Base-by-base conservation (phyloP, 257 asterid species). In the Eustoma russellianum region DNA sequence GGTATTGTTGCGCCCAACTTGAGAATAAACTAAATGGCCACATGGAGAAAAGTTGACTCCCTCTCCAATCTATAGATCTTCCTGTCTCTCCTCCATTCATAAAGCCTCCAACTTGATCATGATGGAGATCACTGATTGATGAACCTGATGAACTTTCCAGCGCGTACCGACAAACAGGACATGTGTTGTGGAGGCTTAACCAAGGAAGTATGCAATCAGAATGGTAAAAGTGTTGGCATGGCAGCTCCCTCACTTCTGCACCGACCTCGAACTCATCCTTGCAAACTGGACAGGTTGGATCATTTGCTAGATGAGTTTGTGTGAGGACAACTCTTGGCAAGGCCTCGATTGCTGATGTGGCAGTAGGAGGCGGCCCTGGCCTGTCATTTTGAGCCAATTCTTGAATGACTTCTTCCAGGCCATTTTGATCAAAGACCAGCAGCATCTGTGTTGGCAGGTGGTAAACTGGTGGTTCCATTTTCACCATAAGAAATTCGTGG, bases 141-240 rank as follows among this genome's bases (percentile, higher is more conserved):
- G 61, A 64, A 5, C 4, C 10, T 0, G 66, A 57, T 6, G 55
- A 57, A 16, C 85, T 79, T 41, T 33, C 68, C 18, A 92, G 71
- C 75, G 72, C 79, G 17, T 59, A 61, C 14, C 99, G 75, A 49
- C 99, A 92, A 35, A 92, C 94, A 0, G 99, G 99, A 41, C 99
- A 92, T 1, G 94, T 83, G 49, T 78, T 81, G 58, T 74, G 82
- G 44, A 81, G 53, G 14, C 61, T 71, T 56, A 92, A 72, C 99
- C 99, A 92, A 0, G 99, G 97, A 5, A 85, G 33, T 19, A 92
- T 83, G 50, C 97, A 88, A 5, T 83, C 79, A 0, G 75, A 63
- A 60, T 88, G 97, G 15, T 92, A 92, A 45, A 80, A 74, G 67
- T 92, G 99, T 45, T 66, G 78, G 81, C 99, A 92, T 0, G 93